These are phyloP conservation scores for Metarhizium brunneum DNA, from an alignment of 2,329 filamentous ascomycete species.

Conservation along the genomic window DNA sequence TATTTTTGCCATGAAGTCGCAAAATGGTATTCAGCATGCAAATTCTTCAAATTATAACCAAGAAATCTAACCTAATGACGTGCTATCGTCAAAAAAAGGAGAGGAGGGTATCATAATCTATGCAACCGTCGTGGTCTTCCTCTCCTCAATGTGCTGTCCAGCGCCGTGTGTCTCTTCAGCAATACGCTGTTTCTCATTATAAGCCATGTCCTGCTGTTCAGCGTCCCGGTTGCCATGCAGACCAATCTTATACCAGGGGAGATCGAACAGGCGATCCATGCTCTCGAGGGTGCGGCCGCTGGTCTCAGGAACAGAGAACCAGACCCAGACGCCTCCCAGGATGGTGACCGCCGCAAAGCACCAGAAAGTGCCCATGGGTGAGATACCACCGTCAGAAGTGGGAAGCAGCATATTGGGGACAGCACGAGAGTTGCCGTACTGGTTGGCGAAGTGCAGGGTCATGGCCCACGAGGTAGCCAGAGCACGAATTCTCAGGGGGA, in stretches of 20 bases:
- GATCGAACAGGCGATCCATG: slow-evolving; percentile 62
- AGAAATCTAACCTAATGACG: no score
- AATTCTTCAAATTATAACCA: no score
- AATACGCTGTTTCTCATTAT: slow-evolving; percentile 34
- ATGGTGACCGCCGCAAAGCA: slow-evolving; percentile 63
- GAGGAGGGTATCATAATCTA: neutral
- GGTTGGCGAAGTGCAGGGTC: slow-evolving; percentile 71
- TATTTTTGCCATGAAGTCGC: no score
- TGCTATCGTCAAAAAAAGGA: neutral
- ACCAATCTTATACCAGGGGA: slow-evolving; percentile 70
- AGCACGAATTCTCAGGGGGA: slow-evolving; percentile 64
- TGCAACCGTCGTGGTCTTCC: slow-evolving; percentile 6
- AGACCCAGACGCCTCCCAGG: slow-evolving; percentile 61
- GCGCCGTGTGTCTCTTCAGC: slow-evolving; percentile 21
- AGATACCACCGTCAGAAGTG: slow-evolving; percentile 34
- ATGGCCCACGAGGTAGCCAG: slow-evolving; percentile 63
- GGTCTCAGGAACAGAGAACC: slow-evolving; percentile 65
- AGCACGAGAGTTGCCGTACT: slow-evolving; percentile 68
- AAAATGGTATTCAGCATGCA: no score
- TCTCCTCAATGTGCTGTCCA: slow-evolving; percentile 27
- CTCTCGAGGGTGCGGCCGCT: slow-evolving; percentile 55
- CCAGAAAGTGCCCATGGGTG: slow-evolving; percentile 63
- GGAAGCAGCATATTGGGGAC: slow-evolving; percentile 65
- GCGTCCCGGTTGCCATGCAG: slow-evolving; percentile 43
- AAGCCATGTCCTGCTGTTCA: slow-evolving; percentile 32